Evolutionary conservation across 352 stramenopile species (phyloP), one percentile per base, ranked within the genome.

Genomic region (Pythium sp.): DNA sequence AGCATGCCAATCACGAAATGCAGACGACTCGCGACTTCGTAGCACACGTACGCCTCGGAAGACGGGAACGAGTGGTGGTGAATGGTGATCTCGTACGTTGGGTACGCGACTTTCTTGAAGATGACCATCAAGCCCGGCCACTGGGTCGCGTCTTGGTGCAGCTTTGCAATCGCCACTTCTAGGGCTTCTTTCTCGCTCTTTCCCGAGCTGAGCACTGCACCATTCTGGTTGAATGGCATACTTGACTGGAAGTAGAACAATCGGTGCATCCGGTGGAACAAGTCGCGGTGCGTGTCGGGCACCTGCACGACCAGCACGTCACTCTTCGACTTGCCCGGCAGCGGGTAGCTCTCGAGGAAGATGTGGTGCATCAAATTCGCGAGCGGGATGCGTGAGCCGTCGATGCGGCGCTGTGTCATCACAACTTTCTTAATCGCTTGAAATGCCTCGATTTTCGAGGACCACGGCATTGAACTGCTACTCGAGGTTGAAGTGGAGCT

Each of bases 41-140:
- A 95, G 62, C 80, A 87, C 58, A 90, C 74, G 54, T 87, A 90
- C 26, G 73, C 76, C 68, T 90, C 77, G 0, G 79, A 57, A 1
- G 77, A 89, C 8, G 59, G 64, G 59, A 93, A 93, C 0, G 83
- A 70, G 1, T 65, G 72, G 12, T 70, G 58, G 24, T 62, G 18
- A 60, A 76, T 64, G 12, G 60, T 60, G 15, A 87, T 69, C 58
- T 71, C 58, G 66, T 92, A 92, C 38, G 65, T 58, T 4, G 82
- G 84, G 62, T 92, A 94, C 55, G 69, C 65, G 1, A 88, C 65
- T 66, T 91, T 90, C 47, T 84, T 84, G 70, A 94, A 93, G 51
- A 84, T 80, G 22, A 88, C 81, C 61, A 95, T 77, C 36, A 95
- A 60, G 0, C 87, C 87, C 5, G 87, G 87, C 87, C 85, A 93